Base-by-base conservation (phyloP, 306 rosid species). In the Corylus avellana region DNA sequence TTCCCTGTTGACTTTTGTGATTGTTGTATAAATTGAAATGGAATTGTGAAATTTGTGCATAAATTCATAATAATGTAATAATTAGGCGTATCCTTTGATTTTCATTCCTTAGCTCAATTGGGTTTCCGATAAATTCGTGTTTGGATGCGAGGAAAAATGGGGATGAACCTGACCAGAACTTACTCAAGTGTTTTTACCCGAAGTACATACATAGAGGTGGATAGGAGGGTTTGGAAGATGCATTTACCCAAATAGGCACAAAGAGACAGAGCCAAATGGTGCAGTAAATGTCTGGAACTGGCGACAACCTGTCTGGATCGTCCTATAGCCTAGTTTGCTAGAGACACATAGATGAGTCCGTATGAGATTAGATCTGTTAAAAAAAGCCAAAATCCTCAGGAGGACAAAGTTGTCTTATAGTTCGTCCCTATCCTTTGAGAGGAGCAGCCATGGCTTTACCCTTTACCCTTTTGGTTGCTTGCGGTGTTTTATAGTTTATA, bases 231-330 rank as follows among this genome's bases (percentile, higher is more conserved):
- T 3, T 39, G 39, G 76, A 12, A 32, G 57, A 63, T 77, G 69
- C 77, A 22, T n/a, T 73, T 82, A 71, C 84, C 78, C 82, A 80
- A 86, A 70, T 42, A 50, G 17, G 53, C 72, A 87, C 82, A 87
- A 83, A 53, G 79, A 79, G 78, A 89, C 85, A 75, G 68, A 56
- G 20, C 62, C 78, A 53, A 59, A 74, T 75, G 81, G 88, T 39
- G 85, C 70, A 80, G 75, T 84, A 70, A 85, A 85, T 84, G 88
- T 70, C 79, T 39, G 73, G 10, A 49, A 39, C 84, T 18, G 20
- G 20, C 85, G 69, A 67, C 8, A 47, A 59, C 77, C 77, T 18
- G 69, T 80, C 73, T 79, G 89, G 84, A 83, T 10, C 57, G 75
- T 85, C 3, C 78, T 46, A 64, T 48, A 12, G 54, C 73, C 82